Evolutionary conservation across 208 protist species (phyloP).

Genomic region (Leishmania martiniquensis): DNA sequence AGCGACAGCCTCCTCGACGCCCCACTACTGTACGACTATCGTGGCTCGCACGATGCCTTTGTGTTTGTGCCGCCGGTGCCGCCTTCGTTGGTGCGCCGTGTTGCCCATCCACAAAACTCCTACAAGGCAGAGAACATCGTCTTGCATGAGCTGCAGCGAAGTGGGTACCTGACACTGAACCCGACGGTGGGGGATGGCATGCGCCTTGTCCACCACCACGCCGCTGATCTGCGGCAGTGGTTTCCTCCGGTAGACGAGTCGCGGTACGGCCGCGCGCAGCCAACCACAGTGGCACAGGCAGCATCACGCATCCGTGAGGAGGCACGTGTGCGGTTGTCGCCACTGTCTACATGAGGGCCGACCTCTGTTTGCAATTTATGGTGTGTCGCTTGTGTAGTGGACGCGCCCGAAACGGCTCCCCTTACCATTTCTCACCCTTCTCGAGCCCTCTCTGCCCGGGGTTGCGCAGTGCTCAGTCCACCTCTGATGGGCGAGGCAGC

Average conservation of each 20-base stretch:
- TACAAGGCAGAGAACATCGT: conserved; percentile 92
- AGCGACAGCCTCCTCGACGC: conserved; percentile 44
- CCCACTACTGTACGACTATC: conserved; percentile 77
- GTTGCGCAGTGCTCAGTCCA: background rate
- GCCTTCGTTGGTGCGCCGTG: conserved; percentile 36
- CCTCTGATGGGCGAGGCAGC: background rate
- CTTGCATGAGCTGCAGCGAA: conserved; percentile 68
- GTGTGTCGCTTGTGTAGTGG: background rate
- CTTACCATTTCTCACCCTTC: background rate
- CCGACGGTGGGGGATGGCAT: conserved; percentile 52
- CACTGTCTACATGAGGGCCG: background rate
- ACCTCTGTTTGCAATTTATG: background rate
- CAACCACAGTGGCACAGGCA: conserved; percentile 53
- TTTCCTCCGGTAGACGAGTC: conserved; percentile 73
- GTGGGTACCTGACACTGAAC: conserved; percentile 70
- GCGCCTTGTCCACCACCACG: conserved; percentile 75
- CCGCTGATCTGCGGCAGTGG: conserved; percentile 84
- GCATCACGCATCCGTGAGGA: conserved; percentile 16
- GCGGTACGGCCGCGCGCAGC: conserved; percentile 58
- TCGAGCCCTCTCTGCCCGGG: no score
- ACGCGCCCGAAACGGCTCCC: background rate
- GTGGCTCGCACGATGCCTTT: conserved; percentile 91
- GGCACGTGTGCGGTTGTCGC: background rate
- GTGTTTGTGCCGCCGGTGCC: conserved; percentile 63
- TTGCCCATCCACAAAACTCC: conserved; percentile 81